Percentiles rank a stretch among this genome's conserved stretches.
Conservation (phyloP, 495 filamentous ascomycete species). For the Aspergillus avenaceus region DNA sequence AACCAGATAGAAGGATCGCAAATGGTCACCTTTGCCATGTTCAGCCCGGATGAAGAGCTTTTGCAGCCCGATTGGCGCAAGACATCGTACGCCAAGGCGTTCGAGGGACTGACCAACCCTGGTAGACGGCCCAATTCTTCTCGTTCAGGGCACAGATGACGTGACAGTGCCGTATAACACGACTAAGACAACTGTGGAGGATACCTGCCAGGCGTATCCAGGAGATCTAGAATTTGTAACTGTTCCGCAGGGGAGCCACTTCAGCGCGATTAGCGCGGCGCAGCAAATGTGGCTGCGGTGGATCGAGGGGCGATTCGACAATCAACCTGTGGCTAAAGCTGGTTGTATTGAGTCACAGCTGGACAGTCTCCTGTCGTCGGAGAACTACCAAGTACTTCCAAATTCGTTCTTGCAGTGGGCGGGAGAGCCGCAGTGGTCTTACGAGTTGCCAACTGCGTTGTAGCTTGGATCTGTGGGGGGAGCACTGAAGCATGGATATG, state of each 20-base stretch:
- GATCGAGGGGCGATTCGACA: conserved; percentile 36
- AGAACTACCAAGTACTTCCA: conserved; percentile 16
- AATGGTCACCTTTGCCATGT: conserved; percentile 18
- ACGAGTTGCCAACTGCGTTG: conserved; percentile 20
- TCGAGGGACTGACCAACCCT: conserved; percentile 18
- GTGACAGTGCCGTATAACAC: conserved; percentile 18
- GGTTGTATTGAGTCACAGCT: conserved; percentile 15
- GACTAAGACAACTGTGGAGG: conserved; percentile 22
- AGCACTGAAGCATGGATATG: neutral
- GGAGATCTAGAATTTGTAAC: conserved; percentile 29
- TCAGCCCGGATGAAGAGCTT: conserved; percentile 16
- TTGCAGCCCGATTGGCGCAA: conserved; percentile 18
- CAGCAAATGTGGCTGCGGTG: conserved; percentile 36
- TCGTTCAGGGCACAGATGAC: conserved; percentile 37
- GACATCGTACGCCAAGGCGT: conserved; percentile 21
- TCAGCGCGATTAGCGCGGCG: conserved; percentile 31
- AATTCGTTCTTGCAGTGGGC: conserved; percentile 29
- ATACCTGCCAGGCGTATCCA: conserved; percentile 28
- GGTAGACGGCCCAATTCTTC: conserved; percentile 34
- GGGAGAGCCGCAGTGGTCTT: conserved; percentile 21
- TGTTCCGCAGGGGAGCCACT: conserved; percentile 29
- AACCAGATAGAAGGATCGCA: conserved; percentile 28
- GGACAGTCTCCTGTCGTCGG: conserved; percentile 22
- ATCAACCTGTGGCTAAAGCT: conserved; percentile 9
- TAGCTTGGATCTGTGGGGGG: neutral